Conservation (phyloP, 106 monocot species). For the Dactylorhiza incarnata region DNA sequence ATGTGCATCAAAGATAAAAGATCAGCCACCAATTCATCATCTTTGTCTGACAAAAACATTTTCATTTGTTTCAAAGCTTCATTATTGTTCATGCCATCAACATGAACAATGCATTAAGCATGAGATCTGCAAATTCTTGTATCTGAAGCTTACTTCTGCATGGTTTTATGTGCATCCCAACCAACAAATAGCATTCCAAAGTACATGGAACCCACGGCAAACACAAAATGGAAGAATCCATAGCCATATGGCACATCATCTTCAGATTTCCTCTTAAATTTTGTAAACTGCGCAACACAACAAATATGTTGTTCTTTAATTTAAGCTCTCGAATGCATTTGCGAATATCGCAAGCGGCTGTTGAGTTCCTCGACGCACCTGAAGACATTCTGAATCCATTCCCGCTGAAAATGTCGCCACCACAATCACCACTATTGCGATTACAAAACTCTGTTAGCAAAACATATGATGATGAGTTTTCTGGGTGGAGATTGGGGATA, state of each 20-base stretch:
- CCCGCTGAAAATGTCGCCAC: conserved; percentile 87
- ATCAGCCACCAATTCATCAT: too few species aligned
- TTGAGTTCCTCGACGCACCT: conserved; percentile 24
- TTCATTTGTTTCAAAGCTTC: not conserved
- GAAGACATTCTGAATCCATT: conserved; percentile 67
- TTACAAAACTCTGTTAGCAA: conserved; percentile 66
- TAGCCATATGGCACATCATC: conserved; percentile 84
- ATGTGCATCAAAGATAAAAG: too few species aligned
- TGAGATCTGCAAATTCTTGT: not conserved
- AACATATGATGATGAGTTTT: not conserved
- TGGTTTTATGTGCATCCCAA: conserved; percentile 65
- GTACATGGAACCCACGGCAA: conserved; percentile 84
- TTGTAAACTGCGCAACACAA: conserved; percentile 45
- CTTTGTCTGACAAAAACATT: too few species aligned
- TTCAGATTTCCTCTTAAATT: conserved; percentile 27
- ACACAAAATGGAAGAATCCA: conserved; percentile 95
- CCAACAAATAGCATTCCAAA: conserved; percentile 88
- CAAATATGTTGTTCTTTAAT: not conserved
- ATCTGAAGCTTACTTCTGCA: conserved; percentile 46
- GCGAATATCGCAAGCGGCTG: not conserved
- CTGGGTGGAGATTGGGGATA: too few species aligned
- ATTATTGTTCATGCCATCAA: not conserved
- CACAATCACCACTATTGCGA: conserved; percentile 69
- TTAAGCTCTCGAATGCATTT: not conserved
- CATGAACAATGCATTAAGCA: not conserved